Base-by-base conservation (phyloP, 495 filamentous ascomycete genomes). In the Articulospora tetracladia region DNA sequence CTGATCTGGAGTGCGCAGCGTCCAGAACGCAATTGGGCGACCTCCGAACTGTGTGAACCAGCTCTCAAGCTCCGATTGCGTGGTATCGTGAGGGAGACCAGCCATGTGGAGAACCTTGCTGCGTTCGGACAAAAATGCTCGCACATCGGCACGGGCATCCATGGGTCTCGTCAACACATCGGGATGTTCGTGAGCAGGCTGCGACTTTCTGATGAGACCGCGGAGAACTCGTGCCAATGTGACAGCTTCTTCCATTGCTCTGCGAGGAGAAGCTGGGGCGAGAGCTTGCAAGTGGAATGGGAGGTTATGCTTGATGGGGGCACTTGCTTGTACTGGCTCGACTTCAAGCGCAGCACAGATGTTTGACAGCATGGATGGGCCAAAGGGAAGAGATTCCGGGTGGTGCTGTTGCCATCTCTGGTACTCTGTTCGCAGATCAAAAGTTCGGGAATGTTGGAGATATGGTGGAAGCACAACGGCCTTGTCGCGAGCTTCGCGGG, bases 21-120 rank as follows among this genome's bases (percentile, higher is more conserved):
- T 98, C 93, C 93, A 98, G 75, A 98, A 98, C 22, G 93, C 93
- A 77, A 98, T 98, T n/a, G 94, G 94, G 19, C 94, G 89, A 46
- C 94, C 94, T 57, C 94, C 93, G 68, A 96, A 98, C 70, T 98
- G 94, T 24, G 94, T 98, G 73, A 97, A 98, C 94, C 94, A 98
- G 73, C 91, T 96, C 76, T 98, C 94, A 32, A 98, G 79, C 74
- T 98, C 94, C 17, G 92, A 97, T 75, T 98, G 94, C 1, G 94
- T 98, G 25, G 94, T 98, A 68, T 98, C 94, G 70, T 98, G 94
- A 41, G 94, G 94, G 51, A 98, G 81, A 36, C 94, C 94, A 65
- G 90, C 95, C 84, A 98, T 91, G 74, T 98, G 94, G 61, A 98
- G 83, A 15, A 98, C 92, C 78, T 98, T 98, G 79, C 92, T 97